Conservation (phyloP, 306 rosid genomes). For the Cicer chorassanicum region DNA sequence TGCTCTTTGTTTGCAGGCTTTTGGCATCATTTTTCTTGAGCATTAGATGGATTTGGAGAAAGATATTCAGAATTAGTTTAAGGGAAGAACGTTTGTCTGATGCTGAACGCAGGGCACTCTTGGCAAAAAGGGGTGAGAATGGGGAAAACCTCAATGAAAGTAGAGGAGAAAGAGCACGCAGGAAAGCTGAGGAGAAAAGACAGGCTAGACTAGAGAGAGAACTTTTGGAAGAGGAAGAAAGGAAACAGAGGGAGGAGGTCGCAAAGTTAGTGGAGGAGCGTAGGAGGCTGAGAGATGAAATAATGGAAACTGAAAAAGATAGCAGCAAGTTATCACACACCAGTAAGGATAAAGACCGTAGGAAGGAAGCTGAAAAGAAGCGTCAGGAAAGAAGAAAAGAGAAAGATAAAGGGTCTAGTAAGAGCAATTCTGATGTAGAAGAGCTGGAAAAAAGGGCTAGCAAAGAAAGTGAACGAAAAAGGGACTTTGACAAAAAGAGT, state of each 20-base stretch:
- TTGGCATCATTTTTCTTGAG: constrained; percentile 78
- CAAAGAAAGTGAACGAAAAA: constrained; percentile 78
- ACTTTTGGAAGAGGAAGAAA: constrained; percentile 94
- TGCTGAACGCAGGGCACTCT: constrained; percentile 65
- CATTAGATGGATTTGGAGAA: constrained; percentile 93
- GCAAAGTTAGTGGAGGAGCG: constrained; percentile 97
- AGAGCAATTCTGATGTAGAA: constrained; percentile 97
- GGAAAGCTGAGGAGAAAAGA: constrained; percentile 94
- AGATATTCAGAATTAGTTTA: constrained; percentile 75
- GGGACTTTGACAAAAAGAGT: constrained; percentile 69
- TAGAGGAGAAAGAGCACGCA: constrained; percentile 85
- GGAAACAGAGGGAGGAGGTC: constrained; percentile 98
- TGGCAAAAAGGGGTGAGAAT: constrained; percentile 73
- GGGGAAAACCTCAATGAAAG: constrained; percentile 68
- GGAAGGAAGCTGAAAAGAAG: constrained; percentile 88
- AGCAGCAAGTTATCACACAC: constrained; percentile 58
- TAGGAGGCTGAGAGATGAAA: constrained; percentile 90
- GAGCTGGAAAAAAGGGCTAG: constrained; percentile 79
- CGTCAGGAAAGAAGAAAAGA: constrained; percentile 88
- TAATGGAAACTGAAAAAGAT: constrained; percentile 78
- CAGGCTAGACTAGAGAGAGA: constrained; percentile 96
- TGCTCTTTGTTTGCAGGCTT: constrained; percentile 73
- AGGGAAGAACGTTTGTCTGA: constrained; percentile 75
- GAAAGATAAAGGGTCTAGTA: constrained; percentile 86
- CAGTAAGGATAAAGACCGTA: constrained; percentile 65